Conservation (phyloP, 2,329 filamentous ascomycete species). For the Xylariaceae sp. region DNA sequence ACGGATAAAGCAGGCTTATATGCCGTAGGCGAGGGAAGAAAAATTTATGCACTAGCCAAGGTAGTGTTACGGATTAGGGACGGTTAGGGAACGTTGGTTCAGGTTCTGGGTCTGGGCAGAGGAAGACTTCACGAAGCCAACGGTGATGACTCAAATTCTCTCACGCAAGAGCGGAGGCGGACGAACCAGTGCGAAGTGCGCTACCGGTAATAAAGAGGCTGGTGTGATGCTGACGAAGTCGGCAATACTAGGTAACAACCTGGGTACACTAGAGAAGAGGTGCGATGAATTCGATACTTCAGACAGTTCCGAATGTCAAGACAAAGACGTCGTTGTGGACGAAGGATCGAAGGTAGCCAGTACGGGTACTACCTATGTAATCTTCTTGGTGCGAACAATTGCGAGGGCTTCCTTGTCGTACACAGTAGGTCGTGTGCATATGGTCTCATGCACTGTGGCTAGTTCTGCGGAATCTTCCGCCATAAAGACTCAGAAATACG, state of each 20-base stretch:
- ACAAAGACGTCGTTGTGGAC: neutral
- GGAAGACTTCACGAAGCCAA: neutral
- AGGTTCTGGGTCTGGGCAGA: neutral
- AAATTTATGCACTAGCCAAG: constrained; percentile 8
- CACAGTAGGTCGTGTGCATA: no score
- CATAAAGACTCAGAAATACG: no score
- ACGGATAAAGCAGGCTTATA: no score
- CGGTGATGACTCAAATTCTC: neutral
- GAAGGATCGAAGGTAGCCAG: neutral
- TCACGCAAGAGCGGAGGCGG: neutral
- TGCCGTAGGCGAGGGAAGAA: neutral
- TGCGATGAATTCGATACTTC: neutral
- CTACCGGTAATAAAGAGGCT: neutral
- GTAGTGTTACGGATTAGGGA: no score
- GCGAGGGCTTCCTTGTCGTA: no score
- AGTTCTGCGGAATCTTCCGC: no score
- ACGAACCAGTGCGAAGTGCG: neutral
- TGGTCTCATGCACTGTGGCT: no score
- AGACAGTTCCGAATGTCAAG: neutral
- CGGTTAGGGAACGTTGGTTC: neutral
- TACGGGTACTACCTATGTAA: no score
- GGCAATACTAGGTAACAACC: neutral
- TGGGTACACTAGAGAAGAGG: neutral
- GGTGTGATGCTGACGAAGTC: neutral
- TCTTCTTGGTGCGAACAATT: no score